These are phyloP conservation scores for Alternaria metachromatica DNA, from an alignment of 2,329 filamentous ascomycete species.

Conservation along the genomic window DNA sequence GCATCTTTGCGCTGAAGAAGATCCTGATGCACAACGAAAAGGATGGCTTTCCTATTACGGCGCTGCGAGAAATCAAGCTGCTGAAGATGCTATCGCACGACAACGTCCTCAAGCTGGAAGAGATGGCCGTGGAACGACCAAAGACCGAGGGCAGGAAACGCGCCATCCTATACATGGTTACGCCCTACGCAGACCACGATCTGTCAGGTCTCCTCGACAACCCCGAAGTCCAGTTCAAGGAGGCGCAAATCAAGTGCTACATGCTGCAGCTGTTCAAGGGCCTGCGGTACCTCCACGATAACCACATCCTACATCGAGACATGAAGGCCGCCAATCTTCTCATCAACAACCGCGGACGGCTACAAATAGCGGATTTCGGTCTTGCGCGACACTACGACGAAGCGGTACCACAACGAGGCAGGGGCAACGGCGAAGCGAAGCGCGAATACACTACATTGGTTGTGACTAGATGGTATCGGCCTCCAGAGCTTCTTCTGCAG, in stretches of 20 bases:
- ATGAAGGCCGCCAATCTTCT: constrained; percentile 99
- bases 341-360: constrained; percentile 90
- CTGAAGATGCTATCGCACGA: constrained; percentile 92
- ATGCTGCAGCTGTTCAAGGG: constrained; percentile 92
- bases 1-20: constrained; percentile 90
- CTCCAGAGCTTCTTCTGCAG: constrained; percentile 88
- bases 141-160: constrained; percentile 64
- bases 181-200: constrained; percentile 98
- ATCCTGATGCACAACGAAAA: constrained; percentile 99
- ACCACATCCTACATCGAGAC: constrained; percentile 87
- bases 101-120: constrained; percentile 85
- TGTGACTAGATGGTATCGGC: constrained; percentile 95
- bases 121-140: constrained; percentile 90
- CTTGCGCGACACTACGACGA: constrained; percentile 94
- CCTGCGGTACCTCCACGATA: constrained; percentile 85
- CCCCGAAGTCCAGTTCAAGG: constrained; percentile 83
- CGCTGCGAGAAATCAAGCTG: constrained; percentile 95
- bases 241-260: constrained; percentile 97
- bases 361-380: constrained; percentile 98
- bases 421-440: constrained; percentile 81
- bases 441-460: constrained; percentile 96
- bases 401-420: constrained; percentile 74
- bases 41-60: constrained; percentile 99
- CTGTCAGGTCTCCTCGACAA: constrained; percentile 97
- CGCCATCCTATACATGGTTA: constrained; percentile 97